These are phyloP conservation scores for Zygoascus tannicola DNA, from an alignment of 805 yeast species.

Conservation along the genomic window DNA sequence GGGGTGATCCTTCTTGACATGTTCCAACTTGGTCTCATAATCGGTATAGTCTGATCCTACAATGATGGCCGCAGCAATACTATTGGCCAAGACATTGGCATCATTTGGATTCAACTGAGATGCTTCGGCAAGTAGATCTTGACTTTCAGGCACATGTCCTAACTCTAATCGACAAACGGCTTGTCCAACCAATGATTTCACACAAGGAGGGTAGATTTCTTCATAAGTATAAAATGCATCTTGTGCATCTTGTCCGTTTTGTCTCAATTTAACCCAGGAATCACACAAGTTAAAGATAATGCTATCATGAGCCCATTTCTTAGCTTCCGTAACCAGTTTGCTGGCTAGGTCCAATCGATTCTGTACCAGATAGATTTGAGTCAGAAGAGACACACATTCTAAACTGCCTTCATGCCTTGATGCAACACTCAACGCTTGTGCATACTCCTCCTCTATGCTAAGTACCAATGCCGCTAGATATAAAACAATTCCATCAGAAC, in stretches of 20 bases:
- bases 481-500: conserved; percentile 27
- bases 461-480: conserved; percentile 35
- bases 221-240: conserved; percentile 43
- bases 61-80: conserved; percentile 53
- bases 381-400: conserved; percentile 30
- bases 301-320: conserved; percentile 55
- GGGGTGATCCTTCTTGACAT: conserved; percentile 47
- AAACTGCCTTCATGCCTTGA: conserved; percentile 33
- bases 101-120: conserved; percentile 32
- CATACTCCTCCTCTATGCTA: conserved; percentile 33
- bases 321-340: conserved; percentile 36
- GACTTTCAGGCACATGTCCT: conserved; percentile 74
- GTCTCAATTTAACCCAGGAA: conserved; percentile 52
- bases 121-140: conserved; percentile 40
- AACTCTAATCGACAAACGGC: conserved; percentile 70
- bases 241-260: conserved; percentile 31
- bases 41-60: conserved; percentile 36
- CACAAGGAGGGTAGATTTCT: conserved; percentile 48
- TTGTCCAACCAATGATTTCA: conserved; percentile 50
- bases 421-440: conserved; percentile 35
- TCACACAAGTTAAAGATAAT: conserved; percentile 71
- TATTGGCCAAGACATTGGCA: conserved; percentile 44
- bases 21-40: conserved; percentile 38
- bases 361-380: conserved; percentile 33
- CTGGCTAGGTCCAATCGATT: conserved; percentile 39